These are phyloP conservation scores for Dentipellis fragilis DNA, from an alignment of 768 basidiomycete genomes.

Conservation along the genomic window DNA sequence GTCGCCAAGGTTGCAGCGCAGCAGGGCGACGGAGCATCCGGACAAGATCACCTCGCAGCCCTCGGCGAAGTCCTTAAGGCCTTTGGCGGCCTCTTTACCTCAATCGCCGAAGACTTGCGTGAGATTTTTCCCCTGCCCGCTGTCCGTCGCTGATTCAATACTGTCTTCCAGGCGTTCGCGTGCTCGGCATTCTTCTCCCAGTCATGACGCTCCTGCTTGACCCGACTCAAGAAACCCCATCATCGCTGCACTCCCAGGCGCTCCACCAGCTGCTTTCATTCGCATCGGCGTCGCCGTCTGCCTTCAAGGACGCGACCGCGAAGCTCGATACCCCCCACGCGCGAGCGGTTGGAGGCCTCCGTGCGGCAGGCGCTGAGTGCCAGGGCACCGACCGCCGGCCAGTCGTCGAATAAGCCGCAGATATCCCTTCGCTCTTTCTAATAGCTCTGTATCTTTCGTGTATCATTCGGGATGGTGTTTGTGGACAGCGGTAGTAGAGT, in stretches of 20 bases:
- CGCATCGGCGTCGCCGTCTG: slow-evolving; percentile 11
- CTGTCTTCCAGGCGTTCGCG: slow-evolving; percentile 6
- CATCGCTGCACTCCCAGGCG: slow-evolving; percentile 12
- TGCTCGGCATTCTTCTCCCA: slow-evolving; percentile 11
- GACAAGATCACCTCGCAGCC: slow-evolving; percentile 46
- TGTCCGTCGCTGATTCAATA: not conserved
- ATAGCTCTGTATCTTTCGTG: not conserved
- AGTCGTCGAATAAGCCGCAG: slow-evolving; percentile 9
- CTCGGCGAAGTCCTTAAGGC: slow-evolving; percentile 79
- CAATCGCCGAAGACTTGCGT: slow-evolving; percentile 12
- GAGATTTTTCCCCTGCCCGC: not conserved
- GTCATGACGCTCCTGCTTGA: slow-evolving; percentile 13
- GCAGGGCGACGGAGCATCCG: slow-evolving; percentile 45
- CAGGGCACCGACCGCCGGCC: not conserved
- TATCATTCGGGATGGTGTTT: not conserved
- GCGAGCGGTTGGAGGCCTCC: slow-evolving; percentile 9
- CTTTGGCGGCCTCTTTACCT: slow-evolving; percentile 27
- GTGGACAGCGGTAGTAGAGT: too few species aligned
- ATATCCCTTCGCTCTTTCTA: slow-evolving; percentile 14
- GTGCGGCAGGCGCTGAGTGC: slow-evolving; percentile 10
- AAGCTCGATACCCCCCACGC: slow-evolving; percentile 9
- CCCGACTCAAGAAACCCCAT: slow-evolving; percentile 1
- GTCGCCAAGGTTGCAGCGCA: slow-evolving; percentile 58
- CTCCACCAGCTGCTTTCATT: slow-evolving; percentile 11
- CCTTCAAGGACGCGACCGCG: slow-evolving; percentile 13